Base-by-base conservation (phyloP, 176 grass and related monocot species). In the Elaeis guineensis region DNA sequence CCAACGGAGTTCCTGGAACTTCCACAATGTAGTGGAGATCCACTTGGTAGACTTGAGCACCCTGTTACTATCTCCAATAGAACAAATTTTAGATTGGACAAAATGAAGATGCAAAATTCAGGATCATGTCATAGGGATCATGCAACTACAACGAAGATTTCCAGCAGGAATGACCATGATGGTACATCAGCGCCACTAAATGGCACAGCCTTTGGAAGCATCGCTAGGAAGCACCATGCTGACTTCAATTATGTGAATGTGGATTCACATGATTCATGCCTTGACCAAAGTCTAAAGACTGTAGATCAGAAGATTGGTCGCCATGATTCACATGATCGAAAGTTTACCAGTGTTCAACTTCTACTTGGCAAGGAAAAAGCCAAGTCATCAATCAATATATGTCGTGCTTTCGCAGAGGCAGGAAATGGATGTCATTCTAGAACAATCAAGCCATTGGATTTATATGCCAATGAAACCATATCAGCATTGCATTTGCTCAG, bases 401-500 rank as follows among this genome's bases (percentile, higher is more conserved):
- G 35, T 75, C 53, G 57, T 17, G 72, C 23, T 73, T 63, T 69
- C 58, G 60, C 72, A 50, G 75, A 73, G 52, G 66, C 50, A 56
- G 54, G 17, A 64, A 85, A 58, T 29, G 19, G 69, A 19, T 66
- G 32, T 55, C 66, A 80, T 72, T 24, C 49, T 68, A 76, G 70
- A 72, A 75, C 68, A 49, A 6, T 19, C 51, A 53, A 57, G 30
- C 51, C 77, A 35, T 44, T 50, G 35, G 30, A 69, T 64, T 35
- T 74, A 8, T 72, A 75, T 68, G 67, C 30, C 59, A 85, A 72
- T 23, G 84, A 89, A 60, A 17, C 73, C 49, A 77, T 97, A 64
- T 67, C 76, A 28, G 73, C 76, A 4, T 73, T 80, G 29, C 73
- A 85, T 78, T 79, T 88, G 55, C 75, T 89, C 64, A 82, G 74